Evolutionary conservation across 2,329 filamentous ascomycete genomes (phyloP), one percentile per base, ranked within the genome.

Genomic region (Fusarium avenaceum): DNA sequence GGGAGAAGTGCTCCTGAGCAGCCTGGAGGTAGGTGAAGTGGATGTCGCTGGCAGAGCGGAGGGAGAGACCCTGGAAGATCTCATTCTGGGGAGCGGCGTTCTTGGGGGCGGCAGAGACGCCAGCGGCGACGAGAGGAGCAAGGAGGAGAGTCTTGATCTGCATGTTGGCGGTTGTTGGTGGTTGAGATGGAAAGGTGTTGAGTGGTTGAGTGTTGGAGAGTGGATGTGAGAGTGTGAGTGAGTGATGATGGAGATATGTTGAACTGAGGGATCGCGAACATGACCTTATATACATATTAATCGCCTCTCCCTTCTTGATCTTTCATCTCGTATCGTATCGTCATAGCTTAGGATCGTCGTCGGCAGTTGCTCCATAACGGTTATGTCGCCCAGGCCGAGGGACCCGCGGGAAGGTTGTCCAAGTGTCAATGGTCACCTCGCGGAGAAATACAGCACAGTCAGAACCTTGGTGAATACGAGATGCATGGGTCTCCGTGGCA

Each of bases 1-100:
- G 74, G 57, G 81, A 78, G 63, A 90, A 67, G 70, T 77, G 78
- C 72, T 76, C 76, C 52, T 76, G 63, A 7, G 79, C 73, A 32
- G 87, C 87, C 63, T 81, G 80, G 72, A 86, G 75, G 48, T 42
- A 33, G 55, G 46, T 22, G 76, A 82, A 82, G 69, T 89, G 86
- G 24, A 89, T 78, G 3, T 71, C 74, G 55, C 78, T 83, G 68
- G 79, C 83, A 32, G 85, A 84, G 62, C 80, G 81, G 56, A 87
- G 80, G 58, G 84, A 76, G 72, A 86, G 77, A 57, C 87, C 61
- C 67, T 79, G 76, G 73, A 89, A 89, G 53, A 35, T 22, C 30
- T 46, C 32, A 28, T 33, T 30, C 13, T 46, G 28, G 7, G 51
- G 40, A 20, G 76, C 75, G 47, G 77, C 75, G 42, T 73, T 64